phyloP scores from a whole-genome alignment of 1,284 basidiomycete genomes.

The Malassezia obtusa region DNA sequence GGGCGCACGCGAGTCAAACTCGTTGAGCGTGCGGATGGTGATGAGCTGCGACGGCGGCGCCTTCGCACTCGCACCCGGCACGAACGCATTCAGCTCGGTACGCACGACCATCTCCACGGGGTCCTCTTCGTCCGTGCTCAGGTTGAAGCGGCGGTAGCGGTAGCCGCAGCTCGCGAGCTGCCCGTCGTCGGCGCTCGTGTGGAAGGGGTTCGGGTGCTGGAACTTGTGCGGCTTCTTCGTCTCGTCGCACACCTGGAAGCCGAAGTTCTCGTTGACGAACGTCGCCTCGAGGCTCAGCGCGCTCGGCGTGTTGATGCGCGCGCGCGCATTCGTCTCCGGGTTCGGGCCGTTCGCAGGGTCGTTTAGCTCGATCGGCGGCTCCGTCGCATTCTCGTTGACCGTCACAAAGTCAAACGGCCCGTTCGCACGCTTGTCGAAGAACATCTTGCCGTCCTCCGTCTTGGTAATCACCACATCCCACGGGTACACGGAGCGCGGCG shows the following conservation, averaged over 20 bases:
- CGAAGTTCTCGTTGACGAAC: slow-evolving; percentile 98
- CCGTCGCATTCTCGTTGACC: slow-evolving; percentile 95
- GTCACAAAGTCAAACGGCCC: slow-evolving; percentile 93
- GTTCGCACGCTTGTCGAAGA: slow-evolving; percentile 87
- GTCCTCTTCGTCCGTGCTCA: slow-evolving; percentile 76
- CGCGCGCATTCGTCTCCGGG: slow-evolving; percentile 30
- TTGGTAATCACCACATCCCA: slow-evolving; percentile 97
- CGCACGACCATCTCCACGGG: slow-evolving; percentile 76
- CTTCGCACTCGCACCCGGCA: slow-evolving; percentile 27
- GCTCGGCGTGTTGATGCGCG: slow-evolving; percentile 80
- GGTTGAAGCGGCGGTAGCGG: slow-evolving; percentile 89
- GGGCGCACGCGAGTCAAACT: slow-evolving; percentile 84
- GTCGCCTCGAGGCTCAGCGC: slow-evolving; percentile 93
- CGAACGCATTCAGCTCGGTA: slow-evolving; percentile 89
- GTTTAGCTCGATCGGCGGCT: slow-evolving; percentile 78
- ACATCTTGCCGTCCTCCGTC: slow-evolving; percentile 76
- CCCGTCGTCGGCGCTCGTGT: slow-evolving; percentile 60
- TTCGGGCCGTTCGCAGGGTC: slow-evolving; percentile 55
- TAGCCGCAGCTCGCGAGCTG: slow-evolving; percentile 92
- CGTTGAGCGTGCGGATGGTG: slow-evolving; percentile 90
- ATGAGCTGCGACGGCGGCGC: slow-evolving; percentile 28
- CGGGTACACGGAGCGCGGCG: slow-evolving; percentile 87
- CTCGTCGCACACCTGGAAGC: slow-evolving; percentile 86
- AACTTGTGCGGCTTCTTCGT: slow-evolving; percentile 50
- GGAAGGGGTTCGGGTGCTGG: slow-evolving; percentile 62